Evolutionary conservation across 2,329 filamentous ascomycete genomes (phyloP), one percentile per base, ranked within the genome.

Genomic region (Neonectria ditissima): DNA sequence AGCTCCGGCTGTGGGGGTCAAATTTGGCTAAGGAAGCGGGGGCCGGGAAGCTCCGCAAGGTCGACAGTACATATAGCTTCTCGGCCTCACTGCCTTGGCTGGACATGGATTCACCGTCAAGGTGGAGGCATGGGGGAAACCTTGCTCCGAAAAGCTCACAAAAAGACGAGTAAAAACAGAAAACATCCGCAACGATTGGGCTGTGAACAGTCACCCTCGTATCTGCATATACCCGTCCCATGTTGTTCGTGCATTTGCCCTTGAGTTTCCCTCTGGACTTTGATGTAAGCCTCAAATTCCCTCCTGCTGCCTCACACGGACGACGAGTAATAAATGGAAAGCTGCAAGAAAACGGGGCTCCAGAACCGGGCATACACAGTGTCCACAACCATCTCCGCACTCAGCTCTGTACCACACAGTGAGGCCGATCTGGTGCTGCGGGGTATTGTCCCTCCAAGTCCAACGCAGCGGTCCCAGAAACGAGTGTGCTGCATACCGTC

Each of bases 401-500:
- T 5, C 47, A 32, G 18, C n/a, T 16, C 13, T 9, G 26, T 32
- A 18, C 26, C 18, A n/a, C 28, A 50, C 28, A 50, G 47, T 50
- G 20, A 52, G 14, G 52, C 43, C n/a, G 16, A 20, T 13, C 16
- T 13, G 16, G 11, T 30, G 24, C 47, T 50, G 50, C 51, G 55
- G 60, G 55, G 60, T 59, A 58, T 26, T 3, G 3, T 32, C 13
- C 28, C 32, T 22, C 32, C 28, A 39, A 41, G 18, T 43, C 26
- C 37, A 60, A 30, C 22, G 20, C 52, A 43, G 32, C 34, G 26
- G n/a, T 22, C n/a, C n/a, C 9, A 44, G 39, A 32, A 16, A 26
- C 30, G 4, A 50, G 41, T 14, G 4, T 6, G 11, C 20, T 28
- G 32, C 26, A 59, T 51, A 63, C 60, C 18, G 60, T 63, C 26